phyloP scores from a whole-genome alignment of 805 yeast species.

The Ogataea allantospora region DNA sequence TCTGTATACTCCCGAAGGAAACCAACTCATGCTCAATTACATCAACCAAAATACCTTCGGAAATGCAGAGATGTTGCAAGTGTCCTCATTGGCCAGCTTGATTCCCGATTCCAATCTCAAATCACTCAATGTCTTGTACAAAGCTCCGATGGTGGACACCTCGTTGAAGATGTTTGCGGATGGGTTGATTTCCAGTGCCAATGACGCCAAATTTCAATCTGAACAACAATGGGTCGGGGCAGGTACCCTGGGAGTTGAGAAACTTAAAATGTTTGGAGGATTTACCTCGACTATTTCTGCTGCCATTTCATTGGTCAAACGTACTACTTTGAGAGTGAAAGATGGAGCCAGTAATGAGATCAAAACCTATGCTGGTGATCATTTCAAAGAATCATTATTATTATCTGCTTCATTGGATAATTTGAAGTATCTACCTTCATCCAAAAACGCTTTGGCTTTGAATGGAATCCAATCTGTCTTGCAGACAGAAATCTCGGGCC shows the following conservation, averaged over 20 bases:
- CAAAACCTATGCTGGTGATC: constrained; percentile 60
- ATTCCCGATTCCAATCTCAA: constrained; percentile 51
- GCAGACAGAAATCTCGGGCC: constrained; percentile 46
- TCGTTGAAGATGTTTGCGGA: constrained; percentile 46
- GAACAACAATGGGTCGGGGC: constrained; percentile 52
- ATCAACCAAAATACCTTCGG: constrained; percentile 55
- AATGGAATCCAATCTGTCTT: constrained; percentile 42
- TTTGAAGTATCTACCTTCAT: constrained; percentile 36
- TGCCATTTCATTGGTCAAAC: constrained; percentile 61
- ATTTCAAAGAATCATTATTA: constrained; percentile 54
- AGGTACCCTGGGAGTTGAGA: constrained; percentile 50
- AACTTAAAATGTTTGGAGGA: constrained; percentile 10
- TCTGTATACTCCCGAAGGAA: constrained; percentile 34
- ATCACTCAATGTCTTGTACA: constrained; percentile 49
- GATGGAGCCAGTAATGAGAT: constrained; percentile 56
- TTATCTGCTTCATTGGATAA: constrained; percentile 44
- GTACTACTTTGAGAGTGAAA: constrained; percentile 51
- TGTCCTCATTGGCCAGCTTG: constrained; percentile 47
- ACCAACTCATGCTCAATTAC: constrained; percentile 35
- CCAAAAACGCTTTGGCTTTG: constrained; percentile 42
- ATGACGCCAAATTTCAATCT: constrained; percentile 48
- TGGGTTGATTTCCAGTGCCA: constrained; percentile 50
- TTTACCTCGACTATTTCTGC: constrained; percentile 23
- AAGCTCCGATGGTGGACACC: constrained; percentile 44
- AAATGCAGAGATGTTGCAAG: constrained; percentile 60